Conservation (phyloP, 2,329 filamentous ascomycete genomes). For the Fusarium concolor region DNA sequence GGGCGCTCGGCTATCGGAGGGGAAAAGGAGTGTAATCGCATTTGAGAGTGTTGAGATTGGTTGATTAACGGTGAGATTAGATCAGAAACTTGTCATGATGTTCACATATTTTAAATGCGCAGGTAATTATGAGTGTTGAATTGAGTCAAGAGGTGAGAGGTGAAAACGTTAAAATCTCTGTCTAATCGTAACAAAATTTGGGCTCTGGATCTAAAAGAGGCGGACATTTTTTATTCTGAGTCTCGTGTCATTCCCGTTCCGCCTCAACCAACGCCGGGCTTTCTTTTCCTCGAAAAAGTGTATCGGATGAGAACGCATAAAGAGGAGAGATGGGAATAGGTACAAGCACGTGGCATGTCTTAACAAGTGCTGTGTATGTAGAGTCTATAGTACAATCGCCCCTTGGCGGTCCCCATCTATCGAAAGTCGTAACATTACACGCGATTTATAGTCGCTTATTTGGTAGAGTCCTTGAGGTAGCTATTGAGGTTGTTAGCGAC, state of each 20-base stretch:
- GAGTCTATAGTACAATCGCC: constrained; percentile 56
- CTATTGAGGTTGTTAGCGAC: constrained; percentile 54
- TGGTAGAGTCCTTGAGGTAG: constrained; percentile 76
- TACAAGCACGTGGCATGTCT: constrained; percentile 50
- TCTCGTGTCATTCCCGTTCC: constrained; percentile 30
- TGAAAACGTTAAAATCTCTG: constrained; percentile 14
- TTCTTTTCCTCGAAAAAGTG: constrained; percentile 26
- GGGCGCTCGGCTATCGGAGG: constrained; percentile 15
- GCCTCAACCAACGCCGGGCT: constrained; percentile 40
- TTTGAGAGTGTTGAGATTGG: constrained; percentile 25
- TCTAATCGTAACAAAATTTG: constrained; percentile 23
- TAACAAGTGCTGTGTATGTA: constrained; percentile 45
- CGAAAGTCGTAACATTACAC: constrained; percentile 52
- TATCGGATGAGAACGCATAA: constrained; percentile 42
- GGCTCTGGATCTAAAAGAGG: constrained; percentile 25
- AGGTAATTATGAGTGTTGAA: neutral
- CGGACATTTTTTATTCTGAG: constrained; percentile 17
- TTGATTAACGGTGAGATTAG: neutral
- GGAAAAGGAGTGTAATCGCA: constrained; percentile 13
- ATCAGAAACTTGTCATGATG: constrained; percentile 9
- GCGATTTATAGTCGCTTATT: constrained; percentile 63
- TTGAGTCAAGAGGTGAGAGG: constrained; percentile 3
- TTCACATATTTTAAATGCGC: neutral
- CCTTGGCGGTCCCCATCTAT: constrained; percentile 52
- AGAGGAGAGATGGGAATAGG: constrained; percentile 53